These are phyloP conservation scores for Dendrobium officinale DNA, from an alignment of 106 monocot species.

Conservation along the genomic window DNA sequence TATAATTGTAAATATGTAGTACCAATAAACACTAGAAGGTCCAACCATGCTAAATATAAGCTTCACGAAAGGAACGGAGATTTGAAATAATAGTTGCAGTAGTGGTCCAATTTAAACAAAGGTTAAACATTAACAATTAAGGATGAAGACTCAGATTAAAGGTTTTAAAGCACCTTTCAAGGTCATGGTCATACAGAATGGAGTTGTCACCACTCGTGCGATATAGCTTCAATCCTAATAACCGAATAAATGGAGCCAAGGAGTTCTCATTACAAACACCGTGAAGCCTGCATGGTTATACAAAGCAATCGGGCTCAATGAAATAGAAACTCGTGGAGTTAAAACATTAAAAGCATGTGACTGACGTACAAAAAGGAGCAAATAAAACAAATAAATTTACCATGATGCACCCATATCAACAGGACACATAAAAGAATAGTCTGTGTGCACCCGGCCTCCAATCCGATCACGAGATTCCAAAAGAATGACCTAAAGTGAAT, in stretches of 20 bases:
- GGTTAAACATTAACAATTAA: neutral
- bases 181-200: constrained; percentile 92
- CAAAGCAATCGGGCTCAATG: neutral
- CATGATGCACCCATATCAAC: constrained; percentile 99
- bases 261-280: constrained; percentile 98
- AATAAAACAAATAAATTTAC: constrained; percentile 22
- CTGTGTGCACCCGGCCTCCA: constrained; percentile 89
- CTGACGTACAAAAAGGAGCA: neutral
- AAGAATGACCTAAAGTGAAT: constrained; percentile 52
- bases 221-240: constrained; percentile 70
- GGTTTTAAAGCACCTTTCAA: constrained; percentile 58
- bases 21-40: too few species aligned
- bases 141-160: neutral
- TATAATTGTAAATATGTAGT: too few species aligned
- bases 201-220: constrained; percentile 98
- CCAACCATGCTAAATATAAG: too few species aligned
- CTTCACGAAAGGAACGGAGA: too few species aligned
- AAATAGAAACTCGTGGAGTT: neutral
- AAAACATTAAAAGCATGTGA: neutral
- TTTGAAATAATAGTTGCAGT: too few species aligned
- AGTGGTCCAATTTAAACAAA: neutral
- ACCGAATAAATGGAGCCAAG: constrained; percentile 79
- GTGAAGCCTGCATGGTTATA: constrained; percentile 60
- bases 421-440: constrained; percentile 94
- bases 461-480: constrained; percentile 84